phyloP scores from a whole-genome alignment of 768 basidiomycete genomes.

The Flagelloscypha sp. region DNA sequence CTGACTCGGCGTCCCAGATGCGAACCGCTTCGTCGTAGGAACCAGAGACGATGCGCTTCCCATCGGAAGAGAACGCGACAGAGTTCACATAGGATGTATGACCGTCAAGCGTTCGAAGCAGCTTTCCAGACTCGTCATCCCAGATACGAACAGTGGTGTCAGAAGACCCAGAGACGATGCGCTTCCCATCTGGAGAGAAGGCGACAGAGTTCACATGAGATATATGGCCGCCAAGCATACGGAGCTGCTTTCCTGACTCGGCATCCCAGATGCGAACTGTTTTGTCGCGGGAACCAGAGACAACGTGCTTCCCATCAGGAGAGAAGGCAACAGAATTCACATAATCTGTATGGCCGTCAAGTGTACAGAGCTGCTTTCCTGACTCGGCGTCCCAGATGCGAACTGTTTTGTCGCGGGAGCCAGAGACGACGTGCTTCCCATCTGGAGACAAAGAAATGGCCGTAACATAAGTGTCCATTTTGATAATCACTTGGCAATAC shows the following conservation, averaged over 20 bases:
- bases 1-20: slow-evolving; percentile 10
- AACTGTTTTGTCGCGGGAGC: slow-evolving; percentile 21
- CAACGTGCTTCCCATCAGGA: not conserved
- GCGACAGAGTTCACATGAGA: not conserved
- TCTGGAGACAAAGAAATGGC: slow-evolving; percentile 1
- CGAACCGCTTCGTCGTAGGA: slow-evolving; percentile 11
- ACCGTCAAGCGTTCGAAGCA: not conserved
- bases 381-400: slow-evolving; percentile 1
- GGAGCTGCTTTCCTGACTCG: no score
- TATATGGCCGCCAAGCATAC: not conserved
- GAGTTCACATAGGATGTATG: slow-evolving; percentile 15
- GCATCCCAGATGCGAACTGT: not conserved
- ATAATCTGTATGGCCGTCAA: not conserved
- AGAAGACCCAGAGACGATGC: not conserved
- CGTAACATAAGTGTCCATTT: no score
- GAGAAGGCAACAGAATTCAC: slow-evolving; percentile 1
- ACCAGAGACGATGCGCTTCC: slow-evolving; percentile 14
- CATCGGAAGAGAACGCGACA: slow-evolving; percentile 13
- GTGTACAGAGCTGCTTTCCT: not conserved
- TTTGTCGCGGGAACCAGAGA: not conserved
- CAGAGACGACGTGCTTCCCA: slow-evolving; percentile 26
- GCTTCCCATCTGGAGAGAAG: not conserved
- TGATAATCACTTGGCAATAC: no score
- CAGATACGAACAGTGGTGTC: not conserved
- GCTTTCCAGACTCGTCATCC: not conserved